Evolutionary conservation across 148 eudicot genomes (phyloP), one percentile per base, ranked within the genome.

Genomic region (Cornus florida): DNA sequence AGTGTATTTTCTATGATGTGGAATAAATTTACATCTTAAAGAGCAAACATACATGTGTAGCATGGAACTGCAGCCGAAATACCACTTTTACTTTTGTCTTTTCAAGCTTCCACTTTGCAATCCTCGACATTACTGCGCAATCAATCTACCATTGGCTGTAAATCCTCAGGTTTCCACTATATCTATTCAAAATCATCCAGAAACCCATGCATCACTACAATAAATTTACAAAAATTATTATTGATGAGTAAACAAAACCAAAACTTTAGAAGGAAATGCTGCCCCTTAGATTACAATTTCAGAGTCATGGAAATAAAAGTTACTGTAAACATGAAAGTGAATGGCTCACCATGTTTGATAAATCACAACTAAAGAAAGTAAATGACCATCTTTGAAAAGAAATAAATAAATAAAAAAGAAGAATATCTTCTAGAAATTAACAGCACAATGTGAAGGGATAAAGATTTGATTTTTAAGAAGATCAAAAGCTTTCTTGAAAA

Each of bases 61-160:
- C 95, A 85, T 96, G 94, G 87, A 94, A 96, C 82, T 96, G 99
- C 57, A 96, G 88, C 81, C 99, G 92, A 77, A 96, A 96, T 72
- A 94, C 98, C 35, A 94, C 98, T 92, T 94, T 92, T 24, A 96
- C 93, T 92, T 90, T 96, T 41, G 92, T 81, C 88, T 92, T 96
- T 87, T 96, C 99, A 84, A 89, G 84, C 86, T 92, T 91, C 97
- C 92, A 89, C 91, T 90, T 89, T 31, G 91, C 71, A 79, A 79
- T 82, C 89, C 95, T 92, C 43, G 98, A 94, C 99, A 94, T 96
- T 73, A 68, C 77, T 77, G 67, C 67, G 70, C 57, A 62, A 74
- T 82, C 83, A 80, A 77, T 69, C 77, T 73, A 77, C 79, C 84
- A 82, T 78, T 62, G 48, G 65, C 89, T 53, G 72, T 78, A 79